Evolutionary conservation across 192 early-diverging fungal genomes (phyloP).

Genomic region (Diversispora eburnea): DNA sequence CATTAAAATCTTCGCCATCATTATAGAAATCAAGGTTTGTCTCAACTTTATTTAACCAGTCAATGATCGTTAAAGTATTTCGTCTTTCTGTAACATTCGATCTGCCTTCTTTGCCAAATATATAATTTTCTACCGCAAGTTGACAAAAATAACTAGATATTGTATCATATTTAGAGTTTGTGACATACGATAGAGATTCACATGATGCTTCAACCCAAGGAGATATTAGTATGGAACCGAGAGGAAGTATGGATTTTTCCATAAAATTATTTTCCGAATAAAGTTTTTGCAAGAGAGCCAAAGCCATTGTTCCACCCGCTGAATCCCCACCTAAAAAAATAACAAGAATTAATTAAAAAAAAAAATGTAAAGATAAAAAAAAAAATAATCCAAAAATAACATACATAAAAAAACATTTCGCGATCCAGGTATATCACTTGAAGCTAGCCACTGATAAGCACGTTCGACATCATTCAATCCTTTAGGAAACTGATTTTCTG

Average conservation of each 20-base stretch:
- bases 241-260: background rate
- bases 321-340: constrained; percentile 4
- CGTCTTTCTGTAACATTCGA: background rate
- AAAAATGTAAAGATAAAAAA: background rate
- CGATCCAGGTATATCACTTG: background rate
- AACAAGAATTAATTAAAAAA: background rate
- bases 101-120: constrained; percentile 10
- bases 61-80: background rate
- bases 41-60: constrained; percentile 6
- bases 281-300: background rate
- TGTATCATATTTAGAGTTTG: constrained; percentile 19
- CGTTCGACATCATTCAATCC: background rate
- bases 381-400: background rate
- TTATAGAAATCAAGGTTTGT: background rate
- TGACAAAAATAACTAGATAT: background rate
- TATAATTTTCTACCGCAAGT: constrained; percentile 7
- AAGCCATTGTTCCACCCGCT: background rate
- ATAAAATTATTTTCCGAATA: background rate
- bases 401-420: constrained; percentile 19
- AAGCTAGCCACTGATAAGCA: constrained; percentile 8
- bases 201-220: constrained; percentile 23
- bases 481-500: constrained; percentile 3
- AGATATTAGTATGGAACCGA: constrained; percentile 9
- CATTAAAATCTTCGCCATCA: background rate
- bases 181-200: background rate